phyloP scores from a whole-genome alignment of 768 basidiomycete genomes.

The Termitomyces eurrhizus region DNA sequence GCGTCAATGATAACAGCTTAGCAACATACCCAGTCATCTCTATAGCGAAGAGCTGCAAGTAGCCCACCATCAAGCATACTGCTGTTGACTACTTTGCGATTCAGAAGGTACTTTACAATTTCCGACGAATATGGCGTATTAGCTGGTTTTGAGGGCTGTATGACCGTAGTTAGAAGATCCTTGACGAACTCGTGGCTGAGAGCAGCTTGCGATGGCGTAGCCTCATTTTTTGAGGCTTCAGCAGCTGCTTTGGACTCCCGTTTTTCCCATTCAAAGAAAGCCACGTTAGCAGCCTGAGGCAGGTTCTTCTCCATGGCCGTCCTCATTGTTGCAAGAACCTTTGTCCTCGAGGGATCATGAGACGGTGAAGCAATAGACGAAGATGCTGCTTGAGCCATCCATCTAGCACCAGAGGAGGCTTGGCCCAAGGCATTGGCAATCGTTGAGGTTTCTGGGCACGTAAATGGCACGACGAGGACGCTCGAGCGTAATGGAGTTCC shows the following conservation, averaged over 20 bases:
- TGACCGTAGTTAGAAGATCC: conserved; percentile 46
- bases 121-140: conserved; percentile 49
- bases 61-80: conserved; percentile 63
- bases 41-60: conserved; percentile 45
- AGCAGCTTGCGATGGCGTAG: neutral
- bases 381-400: conserved; percentile 7
- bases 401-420: conserved; percentile 14
- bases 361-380: conserved; percentile 1
- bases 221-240: conserved; percentile 2
- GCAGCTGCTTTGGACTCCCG: conserved; percentile 25
- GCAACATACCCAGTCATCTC: conserved; percentile 64
- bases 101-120: conserved; percentile 54
- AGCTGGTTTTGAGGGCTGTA: conserved; percentile 37
- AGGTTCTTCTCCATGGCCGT: conserved; percentile 27
- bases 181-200: conserved; percentile 54
- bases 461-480: conserved; percentile 57
- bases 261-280: conserved; percentile 61
- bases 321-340: conserved; percentile 22
- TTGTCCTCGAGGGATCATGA: conserved; percentile 15
- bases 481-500: conserved; percentile 39
- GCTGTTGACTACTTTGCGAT: conserved; percentile 50
- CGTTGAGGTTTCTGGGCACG: conserved; percentile 49
- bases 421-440: conserved; percentile 34
- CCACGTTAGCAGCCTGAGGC: conserved; percentile 49
- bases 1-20: neutral